A percentile compares a stretch with the other conserved stretches of the same genome.
Evolutionary conservation across 352 stramenopile species (phyloP).

Genomic region (Phytophthora megakarya): DNA sequence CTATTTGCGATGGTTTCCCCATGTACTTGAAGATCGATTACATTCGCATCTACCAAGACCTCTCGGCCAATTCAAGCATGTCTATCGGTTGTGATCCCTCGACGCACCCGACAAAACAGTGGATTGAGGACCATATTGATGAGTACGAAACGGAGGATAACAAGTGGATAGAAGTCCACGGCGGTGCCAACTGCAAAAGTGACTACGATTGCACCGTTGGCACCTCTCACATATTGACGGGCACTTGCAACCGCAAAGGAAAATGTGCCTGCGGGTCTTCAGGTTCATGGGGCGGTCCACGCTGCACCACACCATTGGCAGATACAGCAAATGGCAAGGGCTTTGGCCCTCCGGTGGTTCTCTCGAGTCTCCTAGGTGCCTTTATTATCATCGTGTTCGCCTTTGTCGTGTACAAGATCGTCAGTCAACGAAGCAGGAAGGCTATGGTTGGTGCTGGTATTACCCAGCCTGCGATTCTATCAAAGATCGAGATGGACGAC

Average conservation of each 20-base stretch:
- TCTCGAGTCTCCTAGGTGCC: conserved; percentile 24
- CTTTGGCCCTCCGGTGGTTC: conserved; percentile 46
- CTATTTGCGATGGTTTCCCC: conserved; percentile 59
- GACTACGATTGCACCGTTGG: conserved; percentile 52
- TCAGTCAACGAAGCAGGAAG: conserved; percentile 30
- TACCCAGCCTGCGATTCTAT: conserved; percentile 19
- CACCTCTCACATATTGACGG: conserved; percentile 41
- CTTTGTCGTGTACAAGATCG: conserved; percentile 34
- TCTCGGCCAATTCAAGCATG: conserved; percentile 46
- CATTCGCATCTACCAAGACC: conserved; percentile 62
- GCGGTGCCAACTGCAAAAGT: conserved; percentile 44
- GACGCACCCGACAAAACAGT: conserved; percentile 58
- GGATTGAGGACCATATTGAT: conserved; percentile 54
- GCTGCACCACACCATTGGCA: conserved; percentile 43
- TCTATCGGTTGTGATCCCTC: conserved; percentile 52
- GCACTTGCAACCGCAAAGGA: conserved; percentile 34
- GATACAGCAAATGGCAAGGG: conserved; percentile 33
- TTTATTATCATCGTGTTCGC: conserved; percentile 20
- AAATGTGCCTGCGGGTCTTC: conserved; percentile 42
- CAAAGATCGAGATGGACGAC: conserved; percentile 37
- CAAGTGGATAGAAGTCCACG: conserved; percentile 42
- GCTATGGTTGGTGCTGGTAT: conserved; percentile 22
- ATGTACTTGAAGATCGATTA: conserved; percentile 69
- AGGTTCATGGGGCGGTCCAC: conserved; percentile 45
- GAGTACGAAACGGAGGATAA: conserved; percentile 57